Percentiles rank a stretch among this genome's conserved stretches.
Conservation (phyloP, 257 asterid genomes). For the Jasminum sambac region DNA sequence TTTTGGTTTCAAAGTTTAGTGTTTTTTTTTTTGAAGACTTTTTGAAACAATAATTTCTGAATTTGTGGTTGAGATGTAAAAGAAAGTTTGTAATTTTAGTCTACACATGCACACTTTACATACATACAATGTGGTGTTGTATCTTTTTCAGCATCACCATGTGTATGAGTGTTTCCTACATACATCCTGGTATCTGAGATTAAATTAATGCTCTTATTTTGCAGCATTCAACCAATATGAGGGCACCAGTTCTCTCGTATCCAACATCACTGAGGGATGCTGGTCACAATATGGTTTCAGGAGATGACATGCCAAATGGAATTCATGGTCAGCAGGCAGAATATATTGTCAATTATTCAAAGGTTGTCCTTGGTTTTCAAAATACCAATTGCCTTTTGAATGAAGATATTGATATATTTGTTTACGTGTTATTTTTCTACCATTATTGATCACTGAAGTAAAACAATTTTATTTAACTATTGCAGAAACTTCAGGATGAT, state of each 20-base stretch:
- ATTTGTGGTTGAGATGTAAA: no score
- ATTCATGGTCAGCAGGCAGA: conserved; percentile 24
- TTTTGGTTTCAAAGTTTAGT: neutral
- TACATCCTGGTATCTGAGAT: neutral
- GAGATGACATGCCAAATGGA: conserved; percentile 36
- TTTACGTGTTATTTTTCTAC: neutral
- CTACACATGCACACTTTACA: no score
- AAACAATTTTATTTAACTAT: conserved; percentile 14
- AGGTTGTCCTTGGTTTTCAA: conserved; percentile 40
- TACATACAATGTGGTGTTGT: neutral
- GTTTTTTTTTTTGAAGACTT: no score
- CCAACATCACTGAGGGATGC: conserved; percentile 22
- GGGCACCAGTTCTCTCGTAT: conserved; percentile 30
- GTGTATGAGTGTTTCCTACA: conserved; percentile 6
- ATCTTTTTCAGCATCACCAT: neutral
- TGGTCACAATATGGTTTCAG: conserved; percentile 30
- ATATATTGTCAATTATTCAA: conserved; percentile 29
- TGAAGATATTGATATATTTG: neutral
- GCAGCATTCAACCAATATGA: conserved; percentile 32
- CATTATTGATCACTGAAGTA: conserved; percentile 11
- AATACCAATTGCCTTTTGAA: neutral
- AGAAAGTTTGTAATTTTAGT: no score
- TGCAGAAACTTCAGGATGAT: conserved; percentile 71
- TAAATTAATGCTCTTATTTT: conserved; percentile 17
- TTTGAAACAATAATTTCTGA: no score